phyloP scores from a whole-genome alignment of 192 early-diverging fungal genomes.

The Gaertneriomyces semiglobifer region DNA sequence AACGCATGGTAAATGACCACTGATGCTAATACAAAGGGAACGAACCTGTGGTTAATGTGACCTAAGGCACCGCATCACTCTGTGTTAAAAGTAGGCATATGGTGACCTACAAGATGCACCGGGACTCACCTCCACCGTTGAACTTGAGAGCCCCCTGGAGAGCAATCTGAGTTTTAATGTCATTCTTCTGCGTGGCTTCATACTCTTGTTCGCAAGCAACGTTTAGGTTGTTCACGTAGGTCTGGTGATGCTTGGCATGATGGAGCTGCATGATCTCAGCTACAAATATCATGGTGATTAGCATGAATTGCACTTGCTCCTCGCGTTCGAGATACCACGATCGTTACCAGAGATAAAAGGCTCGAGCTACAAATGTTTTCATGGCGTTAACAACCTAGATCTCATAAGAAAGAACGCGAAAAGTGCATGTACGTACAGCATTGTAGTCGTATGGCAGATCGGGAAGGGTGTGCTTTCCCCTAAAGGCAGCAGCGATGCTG shows the following conservation, averaged over 20 bases:
- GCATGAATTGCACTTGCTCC: neutral
- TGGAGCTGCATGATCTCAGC: constrained; percentile 93
- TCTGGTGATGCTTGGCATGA: constrained; percentile 91
- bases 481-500: constrained; percentile 1
- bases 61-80: constrained; percentile 11
- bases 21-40: neutral
- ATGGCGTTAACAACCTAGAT: constrained; percentile 5
- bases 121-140: constrained; percentile 75
- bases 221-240: constrained; percentile 86
- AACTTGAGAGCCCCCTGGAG: constrained; percentile 83
- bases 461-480: constrained; percentile 76
- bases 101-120: neutral
- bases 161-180: constrained; percentile 70
- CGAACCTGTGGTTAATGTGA: constrained; percentile 40
- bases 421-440: constrained; percentile 42
- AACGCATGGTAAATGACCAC: neutral
- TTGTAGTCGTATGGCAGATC: constrained; percentile 84
- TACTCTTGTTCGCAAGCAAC: constrained; percentile 88
- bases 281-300: constrained; percentile 1
- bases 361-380: constrained; percentile 64
- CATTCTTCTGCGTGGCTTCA: constrained; percentile 62
- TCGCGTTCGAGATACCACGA: neutral
- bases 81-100: neutral
- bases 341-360: constrained; percentile 72
- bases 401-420: constrained; percentile 6